Percentiles rank a stretch among this genome's conserved stretches.
Evolutionary conservation across 2,329 filamentous ascomycete species (phyloP).

Genomic region (Curvularia verruculosa): DNA sequence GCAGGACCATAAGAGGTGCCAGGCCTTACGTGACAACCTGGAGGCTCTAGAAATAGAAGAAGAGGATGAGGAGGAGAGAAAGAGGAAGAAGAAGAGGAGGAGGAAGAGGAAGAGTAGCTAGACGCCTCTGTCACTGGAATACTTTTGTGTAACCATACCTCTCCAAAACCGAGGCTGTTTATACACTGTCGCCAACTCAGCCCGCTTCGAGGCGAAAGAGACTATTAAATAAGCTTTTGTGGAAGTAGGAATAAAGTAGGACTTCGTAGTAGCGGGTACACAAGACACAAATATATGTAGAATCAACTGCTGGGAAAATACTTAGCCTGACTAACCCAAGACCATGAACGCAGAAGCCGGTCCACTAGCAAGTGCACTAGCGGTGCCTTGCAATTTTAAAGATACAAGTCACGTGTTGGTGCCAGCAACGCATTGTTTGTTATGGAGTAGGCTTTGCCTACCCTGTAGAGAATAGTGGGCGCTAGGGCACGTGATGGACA

Average conservation of each 20-base stretch:
- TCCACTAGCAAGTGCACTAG: not conserved
- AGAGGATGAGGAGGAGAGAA: not conserved
- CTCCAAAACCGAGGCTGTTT: not conserved
- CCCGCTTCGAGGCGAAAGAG: not conserved
- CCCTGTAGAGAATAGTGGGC: no score
- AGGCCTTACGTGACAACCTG: conserved; percentile 1
- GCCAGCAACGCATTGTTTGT: not conserved
- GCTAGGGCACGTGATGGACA: no score
- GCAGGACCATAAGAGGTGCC: not conserved
- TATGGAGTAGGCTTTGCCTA: no score
- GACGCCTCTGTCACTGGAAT: not conserved
- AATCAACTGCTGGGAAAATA: no score
- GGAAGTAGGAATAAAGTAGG: not conserved
- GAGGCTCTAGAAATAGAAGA: not conserved
- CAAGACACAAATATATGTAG: not conserved
- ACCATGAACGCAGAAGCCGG: not conserved
- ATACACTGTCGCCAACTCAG: not conserved
- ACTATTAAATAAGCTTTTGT: not conserved
- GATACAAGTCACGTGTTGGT: not conserved
- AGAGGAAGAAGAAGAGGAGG: no score
- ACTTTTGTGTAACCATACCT: not conserved
- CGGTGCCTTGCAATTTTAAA: not conserved
- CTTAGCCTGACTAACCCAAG: not conserved
- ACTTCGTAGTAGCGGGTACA: not conserved
- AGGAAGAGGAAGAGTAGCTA: not conserved